Evolutionary conservation across 75 land plant genomes (phyloP).

Genomic region (Cupressus sempervirens): DNA sequence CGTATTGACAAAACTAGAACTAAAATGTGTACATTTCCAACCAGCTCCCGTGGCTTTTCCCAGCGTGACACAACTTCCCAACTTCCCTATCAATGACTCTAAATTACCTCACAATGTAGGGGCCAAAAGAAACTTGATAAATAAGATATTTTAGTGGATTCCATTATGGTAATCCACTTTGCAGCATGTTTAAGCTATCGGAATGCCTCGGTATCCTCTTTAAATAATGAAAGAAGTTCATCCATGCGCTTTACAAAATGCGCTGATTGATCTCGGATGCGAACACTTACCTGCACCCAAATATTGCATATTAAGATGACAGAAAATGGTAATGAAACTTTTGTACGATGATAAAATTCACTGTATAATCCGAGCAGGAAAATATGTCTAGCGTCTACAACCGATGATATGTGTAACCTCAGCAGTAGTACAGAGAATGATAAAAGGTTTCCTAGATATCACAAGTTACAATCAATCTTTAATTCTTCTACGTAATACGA

Average conservation of each 20-base stretch:
- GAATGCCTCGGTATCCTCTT: slow-evolving; percentile 29
- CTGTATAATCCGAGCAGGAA: not conserved
- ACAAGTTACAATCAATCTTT: not conserved
- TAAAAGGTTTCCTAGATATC: not conserved
- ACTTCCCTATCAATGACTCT: not conserved
- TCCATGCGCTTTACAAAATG: slow-evolving; percentile 46
- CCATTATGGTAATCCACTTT: not conserved
- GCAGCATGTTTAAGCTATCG: slow-evolving; percentile 1
- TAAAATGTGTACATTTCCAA: not conserved
- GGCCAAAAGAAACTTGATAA: not conserved
- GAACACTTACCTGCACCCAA: slow-evolving; percentile 71
- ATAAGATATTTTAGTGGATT: not conserved
- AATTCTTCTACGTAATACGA: not conserved
- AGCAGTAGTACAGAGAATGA: not conserved
- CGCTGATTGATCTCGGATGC: slow-evolving; percentile 60
- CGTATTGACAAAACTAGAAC: not conserved
- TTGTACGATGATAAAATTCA: not conserved
- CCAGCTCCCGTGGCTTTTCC: not conserved
- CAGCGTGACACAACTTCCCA: not conserved
- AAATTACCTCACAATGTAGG: not conserved
- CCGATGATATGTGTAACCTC: not conserved
- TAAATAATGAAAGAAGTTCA: slow-evolving; percentile 49
- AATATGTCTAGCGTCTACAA: not conserved
- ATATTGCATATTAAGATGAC: not conserved
- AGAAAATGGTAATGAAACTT: not conserved